Base-by-base conservation (phyloP, 257 asterid species). In the Primulina eburnea region DNA sequence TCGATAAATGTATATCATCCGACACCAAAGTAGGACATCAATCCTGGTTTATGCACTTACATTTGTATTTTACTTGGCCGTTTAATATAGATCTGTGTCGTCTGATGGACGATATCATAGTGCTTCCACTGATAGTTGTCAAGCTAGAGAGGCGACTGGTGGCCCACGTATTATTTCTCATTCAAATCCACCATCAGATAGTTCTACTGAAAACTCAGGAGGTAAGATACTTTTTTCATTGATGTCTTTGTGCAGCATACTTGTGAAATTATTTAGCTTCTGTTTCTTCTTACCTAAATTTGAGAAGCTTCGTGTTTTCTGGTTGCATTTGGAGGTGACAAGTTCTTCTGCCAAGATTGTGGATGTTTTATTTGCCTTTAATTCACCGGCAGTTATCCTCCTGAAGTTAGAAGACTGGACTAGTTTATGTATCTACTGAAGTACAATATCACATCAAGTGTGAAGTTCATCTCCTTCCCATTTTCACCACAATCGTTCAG, bases 401-500 rank as follows among this genome's bases (percentile, higher is more conserved):
- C 8, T 50, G 21, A 50, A 50, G 17, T 4, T 50, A 14, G 20
- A 50, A 14, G 57, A 50, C 21, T 10, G 7, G 2, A 47, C 57
- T 4, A 50, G 20, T 17, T 14, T 12, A 43, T 43, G 55, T 50
- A 17, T 12, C 14, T 11, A 43, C 55, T 14, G 55, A 14, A 16
- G 57, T 50, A 5, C 21, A 12, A 14, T 5, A 5, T 50, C 20
- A 6, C 21, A 50, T 50, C 20, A 50, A 50, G 57, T 50, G 57
- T 38, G 29, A 32, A 38, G 71, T 70, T 71, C 60, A 17, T 62
- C 34, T 70, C 60, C 65, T 59, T 60, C 18, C 64, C 56, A 56
- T 56, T 35, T 62, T 67, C 71, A 62, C 64, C 83, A 82, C 91
- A 87, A 58, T 86, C 84, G 65, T 88, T 89, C 30, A 82, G 87